Evolutionary conservation across 139 green algal species (phyloP).

Genomic region (Pseudopediastrum boryanum): DNA sequence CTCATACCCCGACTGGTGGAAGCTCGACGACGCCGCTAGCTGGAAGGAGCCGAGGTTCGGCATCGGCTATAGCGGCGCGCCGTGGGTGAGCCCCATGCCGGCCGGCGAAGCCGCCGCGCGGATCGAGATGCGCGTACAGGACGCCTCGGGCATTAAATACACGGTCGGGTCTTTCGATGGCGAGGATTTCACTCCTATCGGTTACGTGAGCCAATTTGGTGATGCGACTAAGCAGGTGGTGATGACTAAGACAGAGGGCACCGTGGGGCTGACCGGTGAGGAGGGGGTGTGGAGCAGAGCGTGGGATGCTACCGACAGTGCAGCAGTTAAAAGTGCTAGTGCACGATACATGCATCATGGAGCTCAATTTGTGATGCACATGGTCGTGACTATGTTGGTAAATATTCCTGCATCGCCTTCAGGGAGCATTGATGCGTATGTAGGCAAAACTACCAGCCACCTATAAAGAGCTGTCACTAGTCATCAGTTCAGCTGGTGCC

Average conservation of each 20-base stretch:
- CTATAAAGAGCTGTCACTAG: too few relatives aligned
- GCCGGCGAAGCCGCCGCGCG: slow-evolving; percentile 6
- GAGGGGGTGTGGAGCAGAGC: too few relatives aligned
- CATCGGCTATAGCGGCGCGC: not conserved
- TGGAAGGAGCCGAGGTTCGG: slow-evolving; percentile 8
- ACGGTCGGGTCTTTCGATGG: not conserved
- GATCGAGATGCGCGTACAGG: slow-evolving; percentile 21
- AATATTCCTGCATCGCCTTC: too few relatives aligned
- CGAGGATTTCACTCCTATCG: slow-evolving; percentile 15
- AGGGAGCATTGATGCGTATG: too few relatives aligned
- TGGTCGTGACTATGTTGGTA: too few relatives aligned
- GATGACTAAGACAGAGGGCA: slow-evolving; percentile 28
- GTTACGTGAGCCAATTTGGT: slow-evolving; percentile 24
- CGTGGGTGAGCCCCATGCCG: slow-evolving; percentile 19
- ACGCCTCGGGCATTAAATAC: not conserved
- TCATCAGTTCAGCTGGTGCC: too few relatives aligned
- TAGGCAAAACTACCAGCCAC: too few relatives aligned
- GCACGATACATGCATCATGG: too few relatives aligned
- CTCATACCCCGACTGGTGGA: slow-evolving; percentile 25
- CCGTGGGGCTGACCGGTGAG: slow-evolving; percentile 17
- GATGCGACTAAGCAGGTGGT: not conserved
- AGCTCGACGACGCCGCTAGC: slow-evolving; percentile 4
- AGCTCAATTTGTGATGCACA: too few relatives aligned
- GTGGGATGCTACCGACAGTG: too few relatives aligned
- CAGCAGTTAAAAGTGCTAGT: too few relatives aligned